Percentiles rank a stretch among this genome's conserved stretches.
Conservation (phyloP, 768 basidiomycete genomes). For the Lanmaoa pseudosensibilis region DNA sequence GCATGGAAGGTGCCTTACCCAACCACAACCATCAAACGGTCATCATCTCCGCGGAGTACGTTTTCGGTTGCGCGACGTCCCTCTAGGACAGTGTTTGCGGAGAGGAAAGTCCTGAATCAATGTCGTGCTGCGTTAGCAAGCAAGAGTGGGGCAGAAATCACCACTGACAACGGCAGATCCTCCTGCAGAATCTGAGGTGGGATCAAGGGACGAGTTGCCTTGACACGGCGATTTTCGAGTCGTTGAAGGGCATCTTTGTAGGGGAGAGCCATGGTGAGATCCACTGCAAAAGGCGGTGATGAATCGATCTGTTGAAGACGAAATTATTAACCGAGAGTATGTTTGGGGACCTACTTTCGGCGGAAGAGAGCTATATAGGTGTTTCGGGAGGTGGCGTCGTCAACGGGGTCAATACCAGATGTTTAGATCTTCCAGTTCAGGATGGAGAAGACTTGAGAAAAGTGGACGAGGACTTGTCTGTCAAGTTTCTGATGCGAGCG, state of each 20-base stretch:
- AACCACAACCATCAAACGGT: conserved; percentile 89
- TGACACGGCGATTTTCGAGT: conserved; percentile 87
- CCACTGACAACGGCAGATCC: conserved; percentile 78
- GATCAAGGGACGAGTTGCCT: conserved; percentile 82
- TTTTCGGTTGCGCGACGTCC: conserved; percentile 78
- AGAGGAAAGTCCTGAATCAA: conserved; percentile 59
- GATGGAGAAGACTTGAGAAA: neutral
- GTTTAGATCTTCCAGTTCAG: neutral
- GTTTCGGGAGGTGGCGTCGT: neutral
- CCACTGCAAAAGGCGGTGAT: conserved; percentile 25
- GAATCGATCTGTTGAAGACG: conserved; percentile 21
- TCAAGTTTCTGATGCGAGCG: neutral
- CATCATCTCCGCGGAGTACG: conserved; percentile 83
- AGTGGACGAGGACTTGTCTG: neutral
- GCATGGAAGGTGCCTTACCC: conserved; percentile 49
- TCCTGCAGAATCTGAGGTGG: conserved; percentile 95
- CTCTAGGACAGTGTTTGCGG: conserved; percentile 87
- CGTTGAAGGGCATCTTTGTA: conserved; percentile 78
- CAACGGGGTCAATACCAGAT: conserved; percentile 14
- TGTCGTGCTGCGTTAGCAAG: conserved; percentile 2
- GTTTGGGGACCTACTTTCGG: conserved; percentile 21
- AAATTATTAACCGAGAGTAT: neutral
- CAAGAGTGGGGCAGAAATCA: neutral
- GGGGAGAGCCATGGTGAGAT: conserved; percentile 64
- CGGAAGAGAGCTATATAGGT: conserved; percentile 14